phyloP scores from a whole-genome alignment of 306 rosid genomes.

The Castanea sativa region DNA sequence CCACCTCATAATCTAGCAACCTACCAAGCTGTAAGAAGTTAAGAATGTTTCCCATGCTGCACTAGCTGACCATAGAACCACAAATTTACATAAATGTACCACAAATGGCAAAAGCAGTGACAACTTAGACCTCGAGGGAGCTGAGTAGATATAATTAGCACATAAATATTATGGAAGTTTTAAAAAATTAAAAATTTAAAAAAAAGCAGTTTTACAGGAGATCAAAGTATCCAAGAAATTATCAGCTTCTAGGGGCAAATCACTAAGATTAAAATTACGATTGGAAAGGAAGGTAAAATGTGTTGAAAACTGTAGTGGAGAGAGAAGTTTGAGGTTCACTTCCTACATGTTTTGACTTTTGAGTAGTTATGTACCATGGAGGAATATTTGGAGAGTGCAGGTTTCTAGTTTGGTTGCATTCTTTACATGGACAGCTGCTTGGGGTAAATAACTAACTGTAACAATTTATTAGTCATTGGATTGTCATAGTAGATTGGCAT shows the following conservation, averaged over 20 bases:
- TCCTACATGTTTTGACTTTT: no score
- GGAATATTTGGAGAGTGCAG: no score
- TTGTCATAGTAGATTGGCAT: no score
- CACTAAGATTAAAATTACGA: background rate
- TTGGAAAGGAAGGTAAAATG: no score
- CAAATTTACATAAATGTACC: background rate
- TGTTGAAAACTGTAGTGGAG: no score
- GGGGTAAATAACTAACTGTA: no score
- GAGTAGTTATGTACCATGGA: no score
- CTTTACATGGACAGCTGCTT: no score
- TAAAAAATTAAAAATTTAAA: background rate
- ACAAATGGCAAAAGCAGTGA: background rate
- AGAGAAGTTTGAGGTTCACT: no score
- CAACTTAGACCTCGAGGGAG: background rate
- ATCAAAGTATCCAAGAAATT: background rate
- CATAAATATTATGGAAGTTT: background rate
- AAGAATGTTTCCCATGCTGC: constrained; percentile 36
- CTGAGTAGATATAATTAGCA: background rate
- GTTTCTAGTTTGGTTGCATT: no score
- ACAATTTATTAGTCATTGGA: no score
- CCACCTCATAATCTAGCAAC: constrained; percentile 36
- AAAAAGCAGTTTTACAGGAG: background rate
- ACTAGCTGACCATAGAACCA: constrained; percentile 23
- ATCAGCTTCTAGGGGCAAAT: background rate
- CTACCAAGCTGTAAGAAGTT: constrained; percentile 70